These are phyloP conservation scores for Primulina tabacum DNA, from an alignment of 257 asterid species.

Conservation along the genomic window DNA sequence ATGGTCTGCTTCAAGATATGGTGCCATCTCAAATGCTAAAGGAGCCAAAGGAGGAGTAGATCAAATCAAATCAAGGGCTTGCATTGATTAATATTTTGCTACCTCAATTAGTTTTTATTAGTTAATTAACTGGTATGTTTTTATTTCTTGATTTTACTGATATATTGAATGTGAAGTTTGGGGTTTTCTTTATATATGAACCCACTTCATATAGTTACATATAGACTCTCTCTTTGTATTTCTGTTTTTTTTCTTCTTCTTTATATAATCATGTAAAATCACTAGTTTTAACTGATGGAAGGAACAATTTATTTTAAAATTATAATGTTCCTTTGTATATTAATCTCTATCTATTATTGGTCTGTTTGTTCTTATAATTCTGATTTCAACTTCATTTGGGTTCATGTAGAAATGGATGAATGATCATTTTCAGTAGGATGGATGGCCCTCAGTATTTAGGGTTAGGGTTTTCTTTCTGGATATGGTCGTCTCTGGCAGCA, in stretches of 20 bases:
- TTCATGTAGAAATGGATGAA: background rate
- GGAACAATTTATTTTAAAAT: background rate
- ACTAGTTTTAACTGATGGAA: constrained; percentile 22
- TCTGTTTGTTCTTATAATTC: background rate
- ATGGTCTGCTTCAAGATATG: constrained; percentile 87
- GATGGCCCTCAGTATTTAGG: constrained; percentile 27
- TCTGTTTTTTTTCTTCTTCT: background rate
- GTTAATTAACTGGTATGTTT: constrained; percentile 28
- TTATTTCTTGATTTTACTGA: constrained; percentile 20
- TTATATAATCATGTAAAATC: constrained; percentile 18
- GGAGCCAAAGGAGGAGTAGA: constrained; percentile 42
- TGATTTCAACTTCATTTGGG: background rate
- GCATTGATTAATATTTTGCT: background rate
- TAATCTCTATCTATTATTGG: too few species aligned
- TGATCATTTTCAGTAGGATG: background rate
- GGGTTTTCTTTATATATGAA: constrained; percentile 39
- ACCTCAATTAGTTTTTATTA: background rate
- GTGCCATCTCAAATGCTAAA: constrained; percentile 52
- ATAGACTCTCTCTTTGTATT: constrained; percentile 4
- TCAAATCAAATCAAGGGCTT: constrained; percentile 25
- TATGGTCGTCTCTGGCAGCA: background rate
- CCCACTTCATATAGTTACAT: constrained; percentile 30
- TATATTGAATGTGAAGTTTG: constrained; percentile 25
- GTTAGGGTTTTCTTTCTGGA: constrained; percentile 44
- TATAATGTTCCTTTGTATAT: background rate